Evolutionary conservation across 805 yeast species (phyloP).

Genomic region (Huiozyma sinensis): DNA sequence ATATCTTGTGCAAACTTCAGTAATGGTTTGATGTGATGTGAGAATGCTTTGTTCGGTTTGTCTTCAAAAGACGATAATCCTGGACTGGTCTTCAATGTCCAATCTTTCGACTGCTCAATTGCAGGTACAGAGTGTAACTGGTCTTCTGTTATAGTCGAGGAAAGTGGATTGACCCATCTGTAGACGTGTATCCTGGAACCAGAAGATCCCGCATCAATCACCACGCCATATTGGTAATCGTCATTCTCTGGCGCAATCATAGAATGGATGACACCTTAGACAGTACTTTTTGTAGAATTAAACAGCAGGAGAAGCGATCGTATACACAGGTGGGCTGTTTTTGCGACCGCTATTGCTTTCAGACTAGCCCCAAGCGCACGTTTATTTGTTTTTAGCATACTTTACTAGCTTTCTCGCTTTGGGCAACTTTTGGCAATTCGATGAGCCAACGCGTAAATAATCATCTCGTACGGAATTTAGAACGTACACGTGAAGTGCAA

Average conservation of each 20-base stretch:
- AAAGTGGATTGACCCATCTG: constrained; percentile 53
- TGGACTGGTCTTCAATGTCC: constrained; percentile 69
- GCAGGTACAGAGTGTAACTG: constrained; percentile 52
- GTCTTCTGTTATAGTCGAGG: constrained; percentile 15
- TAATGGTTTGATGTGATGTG: constrained; percentile 54
- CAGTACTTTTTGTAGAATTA: no score
- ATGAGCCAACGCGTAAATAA: no score
- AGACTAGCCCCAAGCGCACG: no score
- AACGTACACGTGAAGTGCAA: no score
- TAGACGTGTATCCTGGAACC: constrained; percentile 85
- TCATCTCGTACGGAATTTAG: no score
- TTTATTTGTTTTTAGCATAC: no score
- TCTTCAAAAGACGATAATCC: constrained; percentile 69
- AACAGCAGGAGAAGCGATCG: no score
- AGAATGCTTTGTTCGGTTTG: constrained; percentile 50
- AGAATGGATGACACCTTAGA: no score
- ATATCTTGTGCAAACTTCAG: constrained; percentile 57
- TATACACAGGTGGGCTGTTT: no score
- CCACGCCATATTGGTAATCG: constrained; percentile 56
- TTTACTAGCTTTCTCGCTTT: no score
- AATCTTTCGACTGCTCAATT: constrained; percentile 48
- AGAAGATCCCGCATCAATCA: constrained; percentile 90
- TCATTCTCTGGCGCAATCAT: neutral
- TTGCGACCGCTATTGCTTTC: no score
- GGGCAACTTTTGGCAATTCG: no score